These are phyloP conservation scores for Xerocomus nothofagi DNA, from an alignment of 1,284 basidiomycete genomes.

Conservation along the genomic window DNA sequence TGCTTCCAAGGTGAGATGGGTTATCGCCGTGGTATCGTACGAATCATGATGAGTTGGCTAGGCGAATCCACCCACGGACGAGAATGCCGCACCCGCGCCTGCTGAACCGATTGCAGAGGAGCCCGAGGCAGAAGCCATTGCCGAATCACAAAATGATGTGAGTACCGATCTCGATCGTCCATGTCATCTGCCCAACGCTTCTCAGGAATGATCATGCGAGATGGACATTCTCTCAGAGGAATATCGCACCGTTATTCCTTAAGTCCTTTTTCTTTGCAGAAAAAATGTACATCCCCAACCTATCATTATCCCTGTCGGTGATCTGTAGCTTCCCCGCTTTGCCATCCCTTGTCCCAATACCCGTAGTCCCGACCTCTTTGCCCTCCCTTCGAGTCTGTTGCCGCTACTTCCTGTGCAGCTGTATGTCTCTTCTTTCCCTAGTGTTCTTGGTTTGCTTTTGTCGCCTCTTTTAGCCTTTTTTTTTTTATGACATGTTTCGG, in stretches of 20 bases:
- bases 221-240: slow-evolving; percentile 16
- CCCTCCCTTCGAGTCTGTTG: slow-evolving; percentile 9
- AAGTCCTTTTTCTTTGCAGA: slow-evolving; percentile 27
- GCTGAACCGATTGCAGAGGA: slow-evolving; percentile 52
- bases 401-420: slow-evolving; percentile 23
- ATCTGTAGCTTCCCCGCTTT: slow-evolving; percentile 26
- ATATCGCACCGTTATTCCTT: slow-evolving; percentile 13
- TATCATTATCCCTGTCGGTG: slow-evolving; percentile 34
- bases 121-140: slow-evolving; percentile 46
- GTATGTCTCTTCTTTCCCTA: slow-evolving; percentile 18
- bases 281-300: slow-evolving; percentile 34
- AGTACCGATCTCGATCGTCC: slow-evolving; percentile 10
- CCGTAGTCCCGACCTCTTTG: slow-evolving; percentile 11
- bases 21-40: background rate
- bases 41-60: slow-evolving; percentile 21
- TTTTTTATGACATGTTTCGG: slow-evolving; percentile 12
- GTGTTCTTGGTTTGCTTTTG: slow-evolving; percentile 32
- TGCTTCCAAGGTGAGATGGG: slow-evolving; percentile 38
- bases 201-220: slow-evolving; percentile 23
- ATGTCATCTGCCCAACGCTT: background rate
- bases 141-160: slow-evolving; percentile 40
- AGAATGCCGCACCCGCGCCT: slow-evolving; percentile 40
- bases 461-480: background rate
- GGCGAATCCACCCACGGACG: slow-evolving; percentile 40
- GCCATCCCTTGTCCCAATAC: slow-evolving; percentile 15